These are phyloP conservation scores for Iris macrosiphon DNA, from an alignment of 106 monocot species.

Conservation along the genomic window DNA sequence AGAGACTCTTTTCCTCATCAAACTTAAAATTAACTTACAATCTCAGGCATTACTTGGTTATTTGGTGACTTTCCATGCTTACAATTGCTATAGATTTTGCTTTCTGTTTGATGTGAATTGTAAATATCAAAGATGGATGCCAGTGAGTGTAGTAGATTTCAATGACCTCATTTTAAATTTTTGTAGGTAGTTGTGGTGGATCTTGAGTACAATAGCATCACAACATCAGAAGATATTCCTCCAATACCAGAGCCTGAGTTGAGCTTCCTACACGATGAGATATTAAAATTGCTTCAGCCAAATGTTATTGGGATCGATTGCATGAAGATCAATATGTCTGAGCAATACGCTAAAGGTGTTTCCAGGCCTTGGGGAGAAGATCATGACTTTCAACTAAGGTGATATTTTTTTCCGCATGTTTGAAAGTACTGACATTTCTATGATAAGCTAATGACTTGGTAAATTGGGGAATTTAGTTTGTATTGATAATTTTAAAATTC, in stretches of 20 bases:
- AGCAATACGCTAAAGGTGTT: slow-evolving; percentile 35
- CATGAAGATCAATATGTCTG: slow-evolving; percentile 59
- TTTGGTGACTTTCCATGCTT: no score
- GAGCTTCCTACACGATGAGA: slow-evolving; percentile 62
- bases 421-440: background rate
- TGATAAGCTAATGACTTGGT: background rate
- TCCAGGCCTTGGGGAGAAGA: slow-evolving; percentile 69
- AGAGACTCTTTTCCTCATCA: no score
- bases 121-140: background rate
- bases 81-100: no score
- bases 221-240: slow-evolving; percentile 89
- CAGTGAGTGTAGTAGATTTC: background rate
- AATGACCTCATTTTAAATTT: slow-evolving; percentile 8
- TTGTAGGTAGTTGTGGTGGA: slow-evolving; percentile 95
- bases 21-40: no score
- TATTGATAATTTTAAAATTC: no score
- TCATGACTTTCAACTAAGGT: slow-evolving; percentile 92
- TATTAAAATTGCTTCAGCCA: slow-evolving; percentile 70
- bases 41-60: no score
- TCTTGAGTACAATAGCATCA: slow-evolving; percentile 84
- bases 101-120: background rate
- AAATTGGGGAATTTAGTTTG: no score
- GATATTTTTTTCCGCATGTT: background rate
- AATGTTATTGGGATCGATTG: slow-evolving; percentile 89
- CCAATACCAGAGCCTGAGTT: slow-evolving; percentile 78